phyloP scores from a whole-genome alignment of 306 rosid genomes.

The Cicer pinnatifidum region DNA sequence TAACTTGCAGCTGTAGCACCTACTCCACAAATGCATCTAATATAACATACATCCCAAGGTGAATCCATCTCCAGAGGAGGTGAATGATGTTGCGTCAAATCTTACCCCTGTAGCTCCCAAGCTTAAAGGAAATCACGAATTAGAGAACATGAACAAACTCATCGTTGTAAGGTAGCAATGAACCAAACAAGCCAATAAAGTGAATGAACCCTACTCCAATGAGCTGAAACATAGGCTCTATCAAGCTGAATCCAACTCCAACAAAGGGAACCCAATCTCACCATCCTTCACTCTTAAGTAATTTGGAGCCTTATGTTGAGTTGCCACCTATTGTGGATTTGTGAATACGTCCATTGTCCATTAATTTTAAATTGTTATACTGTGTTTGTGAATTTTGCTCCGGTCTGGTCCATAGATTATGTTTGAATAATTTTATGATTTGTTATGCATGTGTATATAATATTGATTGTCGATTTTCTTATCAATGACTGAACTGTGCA shows the following conservation, averaged over 20 bases:
- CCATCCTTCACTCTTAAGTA: background rate
- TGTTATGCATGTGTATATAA: background rate
- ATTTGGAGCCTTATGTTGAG: background rate
- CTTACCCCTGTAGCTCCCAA: background rate
- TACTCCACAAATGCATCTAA: background rate
- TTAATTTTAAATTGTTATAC: background rate
- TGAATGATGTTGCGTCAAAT: background rate
- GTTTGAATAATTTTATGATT: conserved; percentile 6
- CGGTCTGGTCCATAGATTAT: background rate
- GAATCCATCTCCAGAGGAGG: background rate
- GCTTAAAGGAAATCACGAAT: background rate
- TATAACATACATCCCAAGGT: background rate
- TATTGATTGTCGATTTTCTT: background rate
- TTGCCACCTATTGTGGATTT: background rate
- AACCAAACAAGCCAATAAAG: background rate
- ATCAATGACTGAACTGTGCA: background rate
- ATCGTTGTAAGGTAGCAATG: background rate
- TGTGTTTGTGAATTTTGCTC: background rate
- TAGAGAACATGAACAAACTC: background rate
- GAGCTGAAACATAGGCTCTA: background rate
- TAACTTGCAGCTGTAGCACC: background rate
- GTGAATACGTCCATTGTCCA: background rate
- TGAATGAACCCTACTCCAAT: background rate
- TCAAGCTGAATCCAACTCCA: conserved; percentile 7
- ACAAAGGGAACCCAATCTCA: background rate